Evolutionary conservation across 306 rosid genomes (phyloP).

Genomic region (Erythrophleum fordii): DNA sequence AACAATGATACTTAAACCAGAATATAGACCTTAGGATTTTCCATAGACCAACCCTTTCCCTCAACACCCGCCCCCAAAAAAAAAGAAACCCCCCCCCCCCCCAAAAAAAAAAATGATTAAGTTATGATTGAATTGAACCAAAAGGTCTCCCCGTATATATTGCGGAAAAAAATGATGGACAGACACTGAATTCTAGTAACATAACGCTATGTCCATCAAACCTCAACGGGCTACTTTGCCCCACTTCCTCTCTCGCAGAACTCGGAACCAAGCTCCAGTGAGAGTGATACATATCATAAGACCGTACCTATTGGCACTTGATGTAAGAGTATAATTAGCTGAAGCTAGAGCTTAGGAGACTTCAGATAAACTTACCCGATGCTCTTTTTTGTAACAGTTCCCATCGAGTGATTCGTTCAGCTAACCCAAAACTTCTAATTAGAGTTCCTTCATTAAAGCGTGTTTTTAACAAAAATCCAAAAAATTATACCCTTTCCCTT

Average conservation of each 20-base stretch:
- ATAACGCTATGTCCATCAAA: slow-evolving; percentile 13
- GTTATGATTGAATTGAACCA: slow-evolving; percentile 2
- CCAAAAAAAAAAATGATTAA: not conserved
- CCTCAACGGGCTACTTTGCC: slow-evolving; percentile 15
- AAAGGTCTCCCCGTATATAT: not conserved
- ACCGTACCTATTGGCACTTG: slow-evolving; percentile 22
- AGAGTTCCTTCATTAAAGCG: not conserved
- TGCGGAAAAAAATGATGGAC: not conserved
- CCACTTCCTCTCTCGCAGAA: slow-evolving; percentile 13
- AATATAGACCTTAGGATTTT: not conserved
- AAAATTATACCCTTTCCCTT: not conserved
- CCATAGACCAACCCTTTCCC: not conserved
- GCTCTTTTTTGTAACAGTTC: slow-evolving; percentile 2
- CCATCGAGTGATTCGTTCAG: not conserved
- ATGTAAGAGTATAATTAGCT: not conserved
- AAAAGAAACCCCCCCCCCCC: no score
- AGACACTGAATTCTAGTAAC: slow-evolving; percentile 20
- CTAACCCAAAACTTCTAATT: not conserved
- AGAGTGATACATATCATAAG: slow-evolving; percentile 23
- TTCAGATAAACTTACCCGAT: not conserved
- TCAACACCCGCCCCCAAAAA: not conserved
- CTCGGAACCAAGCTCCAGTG: slow-evolving; percentile 21
- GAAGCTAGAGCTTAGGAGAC: slow-evolving; percentile 6
- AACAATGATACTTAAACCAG: not conserved
- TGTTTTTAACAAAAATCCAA: not conserved